These are phyloP conservation scores for Cerioporus squamosus DNA, from an alignment of 1,284 basidiomycete genomes.

Conservation along the genomic window DNA sequence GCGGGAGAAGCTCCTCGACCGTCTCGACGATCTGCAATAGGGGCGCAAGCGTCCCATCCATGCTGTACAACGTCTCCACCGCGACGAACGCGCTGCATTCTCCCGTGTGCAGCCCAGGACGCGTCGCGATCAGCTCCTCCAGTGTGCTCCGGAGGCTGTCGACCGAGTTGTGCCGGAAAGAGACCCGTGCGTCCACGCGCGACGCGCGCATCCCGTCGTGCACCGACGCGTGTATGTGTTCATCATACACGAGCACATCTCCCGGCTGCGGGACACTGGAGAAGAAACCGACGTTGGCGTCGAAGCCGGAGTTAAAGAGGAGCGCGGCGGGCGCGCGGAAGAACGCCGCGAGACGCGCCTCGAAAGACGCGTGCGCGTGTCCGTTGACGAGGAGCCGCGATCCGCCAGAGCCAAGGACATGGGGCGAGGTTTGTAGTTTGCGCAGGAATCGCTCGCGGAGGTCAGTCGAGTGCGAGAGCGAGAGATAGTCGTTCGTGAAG, in stretches of 20 bases:
- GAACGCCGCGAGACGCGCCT: constrained; percentile 66
- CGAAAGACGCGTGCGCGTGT: constrained; percentile 68
- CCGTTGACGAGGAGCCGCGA: constrained; percentile 90
- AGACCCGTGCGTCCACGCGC: constrained; percentile 49
- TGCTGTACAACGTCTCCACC: constrained; percentile 90
- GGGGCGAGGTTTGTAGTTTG: constrained; percentile 53
- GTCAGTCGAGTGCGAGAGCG: constrained; percentile 65
- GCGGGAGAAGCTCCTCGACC: constrained; percentile 62
- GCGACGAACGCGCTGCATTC: constrained; percentile 72
- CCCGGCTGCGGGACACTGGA: constrained; percentile 78
- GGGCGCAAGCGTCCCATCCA: constrained; percentile 93
- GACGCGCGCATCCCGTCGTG: constrained; percentile 88
- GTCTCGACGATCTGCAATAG: constrained; percentile 65
- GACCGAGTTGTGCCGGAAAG: constrained; percentile 83
- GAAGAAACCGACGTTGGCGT: constrained; percentile 93
- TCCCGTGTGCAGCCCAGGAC: constrained; percentile 39
- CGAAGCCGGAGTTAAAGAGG: constrained; percentile 94
- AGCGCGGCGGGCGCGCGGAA: constrained; percentile 73
- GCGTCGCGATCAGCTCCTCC: constrained; percentile 40
- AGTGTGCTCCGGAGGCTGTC: constrained; percentile 50
- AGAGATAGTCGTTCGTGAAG: constrained; percentile 94
- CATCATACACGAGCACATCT: constrained; percentile 87
- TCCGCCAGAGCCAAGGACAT: constrained; percentile 88
- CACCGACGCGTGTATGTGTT: constrained; percentile 90
- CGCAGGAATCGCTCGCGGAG: constrained; percentile 64